phyloP scores from a whole-genome alignment of 2,329 filamentous ascomycete genomes.

The Verticillium zaregamsianum region DNA sequence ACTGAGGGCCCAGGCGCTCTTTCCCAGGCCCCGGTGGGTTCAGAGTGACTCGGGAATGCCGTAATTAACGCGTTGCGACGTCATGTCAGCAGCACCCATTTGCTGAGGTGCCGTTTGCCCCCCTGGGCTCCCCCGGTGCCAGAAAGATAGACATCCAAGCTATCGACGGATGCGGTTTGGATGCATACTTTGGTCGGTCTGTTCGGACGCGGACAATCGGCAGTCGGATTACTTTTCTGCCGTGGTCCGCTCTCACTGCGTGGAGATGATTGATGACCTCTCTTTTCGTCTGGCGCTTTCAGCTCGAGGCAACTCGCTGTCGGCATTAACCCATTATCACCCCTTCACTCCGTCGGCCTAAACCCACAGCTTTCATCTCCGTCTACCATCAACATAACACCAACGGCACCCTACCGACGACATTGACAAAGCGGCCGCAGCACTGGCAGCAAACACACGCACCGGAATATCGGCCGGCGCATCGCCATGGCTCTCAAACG shows the following conservation, averaged over 20 bases:
- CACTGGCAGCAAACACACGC: background rate
- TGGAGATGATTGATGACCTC: background rate
- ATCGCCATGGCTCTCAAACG: conserved; percentile 21
- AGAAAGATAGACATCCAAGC: background rate
- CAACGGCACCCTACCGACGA: background rate
- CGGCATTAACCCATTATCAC: background rate
- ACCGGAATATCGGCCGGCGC: background rate
- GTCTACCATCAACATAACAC: background rate
- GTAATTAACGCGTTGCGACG: too few relatives aligned
- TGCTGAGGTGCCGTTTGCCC: too few relatives aligned
- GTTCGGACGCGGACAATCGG: background rate
- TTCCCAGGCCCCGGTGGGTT: too few relatives aligned
- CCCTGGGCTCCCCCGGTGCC: too few relatives aligned
- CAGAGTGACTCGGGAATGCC: too few relatives aligned
- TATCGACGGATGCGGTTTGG: background rate
- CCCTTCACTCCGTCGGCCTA: background rate
- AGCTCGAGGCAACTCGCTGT: background rate
- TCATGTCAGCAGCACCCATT: too few relatives aligned
- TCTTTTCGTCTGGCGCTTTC: too few relatives aligned
- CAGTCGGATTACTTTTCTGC: background rate
- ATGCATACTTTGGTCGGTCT: background rate
- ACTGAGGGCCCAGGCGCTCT: too few relatives aligned
- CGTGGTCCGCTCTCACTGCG: background rate
- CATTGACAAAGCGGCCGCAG: background rate
- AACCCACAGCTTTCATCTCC: background rate